phyloP scores from a whole-genome alignment of 176 grass and related monocot species.

The Oryza brachyantha region DNA sequence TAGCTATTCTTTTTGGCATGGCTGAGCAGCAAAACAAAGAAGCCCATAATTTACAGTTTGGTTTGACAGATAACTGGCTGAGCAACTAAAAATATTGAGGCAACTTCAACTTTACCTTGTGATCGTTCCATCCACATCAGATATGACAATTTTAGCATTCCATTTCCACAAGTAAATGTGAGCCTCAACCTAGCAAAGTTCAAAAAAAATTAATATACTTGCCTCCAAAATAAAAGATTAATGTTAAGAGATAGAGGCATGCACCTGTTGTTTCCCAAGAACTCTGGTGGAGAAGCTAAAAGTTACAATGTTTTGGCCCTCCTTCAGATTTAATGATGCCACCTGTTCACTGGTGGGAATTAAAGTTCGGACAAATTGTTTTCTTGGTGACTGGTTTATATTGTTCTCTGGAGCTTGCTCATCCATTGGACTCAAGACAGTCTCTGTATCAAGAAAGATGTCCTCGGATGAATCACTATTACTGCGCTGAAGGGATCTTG shows the following conservation, averaged over 20 bases:
- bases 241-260: slow-evolving; percentile 29
- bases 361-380: slow-evolving; percentile 88
- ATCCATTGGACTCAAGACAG: slow-evolving; percentile 73
- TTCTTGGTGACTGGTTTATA: slow-evolving; percentile 66
- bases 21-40: background rate
- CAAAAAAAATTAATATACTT: slow-evolving; percentile 31
- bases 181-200: slow-evolving; percentile 79
- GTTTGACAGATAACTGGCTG: background rate
- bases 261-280: slow-evolving; percentile 90
- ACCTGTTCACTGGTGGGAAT: slow-evolving; percentile 98
- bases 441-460: slow-evolving; percentile 85
- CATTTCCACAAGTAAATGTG: slow-evolving; percentile 99
- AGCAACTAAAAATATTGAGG: background rate
- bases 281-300: slow-evolving; percentile 96
- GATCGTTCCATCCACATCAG: slow-evolving; percentile 99
- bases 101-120: slow-evolving; percentile 66
- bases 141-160: slow-evolving; percentile 98
- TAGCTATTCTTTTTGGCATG: background rate
- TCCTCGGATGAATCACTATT: slow-evolving; percentile 86
- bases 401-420: slow-evolving; percentile 63
- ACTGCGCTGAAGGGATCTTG: slow-evolving; percentile 76
- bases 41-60: background rate
- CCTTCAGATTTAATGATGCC: slow-evolving; percentile 86
- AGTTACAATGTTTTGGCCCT: slow-evolving; percentile 89
- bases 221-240: slow-evolving; percentile 18